Base-by-base conservation (phyloP, 2,329 filamentous ascomycete genomes). In the Arthrobotrys conoides region DNA sequence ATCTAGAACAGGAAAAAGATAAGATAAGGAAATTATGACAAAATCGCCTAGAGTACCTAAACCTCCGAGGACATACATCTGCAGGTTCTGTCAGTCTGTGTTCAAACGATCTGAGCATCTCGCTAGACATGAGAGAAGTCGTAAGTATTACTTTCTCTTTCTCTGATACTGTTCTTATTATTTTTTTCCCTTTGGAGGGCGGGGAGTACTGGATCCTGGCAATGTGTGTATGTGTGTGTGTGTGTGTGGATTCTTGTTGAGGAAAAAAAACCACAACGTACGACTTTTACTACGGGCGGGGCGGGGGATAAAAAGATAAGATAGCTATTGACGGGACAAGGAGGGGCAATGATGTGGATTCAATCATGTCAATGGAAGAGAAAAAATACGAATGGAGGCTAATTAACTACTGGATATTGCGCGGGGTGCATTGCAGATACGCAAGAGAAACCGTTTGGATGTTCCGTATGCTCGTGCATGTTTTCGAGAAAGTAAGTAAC, bases 1-100 rank as follows among this genome's bases (percentile, higher is more conserved):
- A 3, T 30, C n/a, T n/a, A n/a, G n/a, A n/a, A n/a, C n/a, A n/a
- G n/a, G n/a, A n/a, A n/a, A n/a, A 30, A 30, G 27, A 30, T 30
- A 30, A 30, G 27, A 16, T 4, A 44, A 44, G n/a, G 48, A 51
- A 53, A 38, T 68, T 46, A 78, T 78, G 75, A 72, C 75, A 38
- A 78, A 78, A 57, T 48, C 68, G 12, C 53, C 68, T n/a, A 66
- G 69, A 57, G 63, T 69, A 10, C 75, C 75, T 30, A 78, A 78
- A 78, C 75, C 75, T 78, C 75, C 75, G 75, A 78, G 68, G 75
- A 78, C 75, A 24, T 78, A 78, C 46, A 78, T 61, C 68, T 78
- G 75, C 75, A 71, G 75, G 36, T 78, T 78, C 63, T 78, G 75
- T 67, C 75, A 78, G 68, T 72, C 67, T 49, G 68, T 78, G 30